Percentiles rank a stretch among this genome's conserved stretches.
phyloP scores from a whole-genome alignment of 1,284 basidiomycete genomes.

The Malassezia arunalokei region DNA sequence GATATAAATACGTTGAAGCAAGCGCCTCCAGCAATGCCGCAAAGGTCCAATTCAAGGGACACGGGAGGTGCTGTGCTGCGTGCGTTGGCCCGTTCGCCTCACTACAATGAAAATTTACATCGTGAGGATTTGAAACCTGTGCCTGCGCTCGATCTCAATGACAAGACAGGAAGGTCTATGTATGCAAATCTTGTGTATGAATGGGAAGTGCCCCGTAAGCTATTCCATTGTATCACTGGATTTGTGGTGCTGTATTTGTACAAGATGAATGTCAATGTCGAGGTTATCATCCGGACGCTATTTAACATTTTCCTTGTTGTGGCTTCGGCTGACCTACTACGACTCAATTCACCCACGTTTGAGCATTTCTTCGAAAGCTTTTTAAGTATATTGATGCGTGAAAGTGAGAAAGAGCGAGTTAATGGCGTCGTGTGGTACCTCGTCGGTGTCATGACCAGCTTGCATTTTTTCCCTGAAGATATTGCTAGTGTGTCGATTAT shows the following conservation, averaged over 20 bases:
- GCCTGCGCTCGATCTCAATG: conserved; percentile 7
- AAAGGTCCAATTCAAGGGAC: conserved; percentile 35
- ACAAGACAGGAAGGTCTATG: background rate
- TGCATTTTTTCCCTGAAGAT: conserved; percentile 52
- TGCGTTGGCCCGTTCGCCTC: conserved; percentile 32
- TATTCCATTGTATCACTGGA: conserved; percentile 79
- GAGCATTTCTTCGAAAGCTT: conserved; percentile 63
- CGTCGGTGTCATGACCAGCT: conserved; percentile 70
- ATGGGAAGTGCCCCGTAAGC: conserved; percentile 75
- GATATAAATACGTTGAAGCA: no score
- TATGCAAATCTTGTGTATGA: conserved; percentile 13
- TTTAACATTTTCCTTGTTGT: conserved; percentile 61
- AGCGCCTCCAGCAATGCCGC: background rate
- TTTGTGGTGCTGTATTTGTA: conserved; percentile 70
- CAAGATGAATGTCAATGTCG: conserved; percentile 47
- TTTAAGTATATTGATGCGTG: conserved; percentile 83
- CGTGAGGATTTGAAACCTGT: conserved; percentile 48
- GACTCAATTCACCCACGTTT: conserved; percentile 60
- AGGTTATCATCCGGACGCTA: conserved; percentile 57
- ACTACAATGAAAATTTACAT: conserved; percentile 15
- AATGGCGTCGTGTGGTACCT: conserved; percentile 89
- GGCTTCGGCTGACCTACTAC: conserved; percentile 63
- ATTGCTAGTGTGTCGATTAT: conserved; percentile 41
- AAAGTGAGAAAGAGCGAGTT: conserved; percentile 59
- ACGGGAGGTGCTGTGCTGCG: conserved; percentile 41